These are phyloP conservation scores for Rhizopus delemar DNA, from an alignment of 371 early-diverging fungal species.

Conservation along the genomic window DNA sequence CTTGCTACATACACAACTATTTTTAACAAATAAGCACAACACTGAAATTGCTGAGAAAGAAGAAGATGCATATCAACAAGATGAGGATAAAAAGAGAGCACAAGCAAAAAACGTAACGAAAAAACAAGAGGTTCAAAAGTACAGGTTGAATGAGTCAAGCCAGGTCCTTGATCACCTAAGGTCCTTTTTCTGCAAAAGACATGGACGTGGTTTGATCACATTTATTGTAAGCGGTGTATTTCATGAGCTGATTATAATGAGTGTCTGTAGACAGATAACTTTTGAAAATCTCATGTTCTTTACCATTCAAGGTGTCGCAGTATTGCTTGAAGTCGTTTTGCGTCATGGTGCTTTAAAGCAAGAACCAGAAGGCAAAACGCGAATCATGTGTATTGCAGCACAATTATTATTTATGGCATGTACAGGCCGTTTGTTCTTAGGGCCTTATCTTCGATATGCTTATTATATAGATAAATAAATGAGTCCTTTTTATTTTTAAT, in stretches of 20 bases:
- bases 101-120: not conserved
- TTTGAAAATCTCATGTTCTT: slow-evolving; percentile 40
- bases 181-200: slow-evolving; percentile 9
- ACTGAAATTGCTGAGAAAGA: not conserved
- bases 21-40: not conserved
- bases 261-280: slow-evolving; percentile 34
- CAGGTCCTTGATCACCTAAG: not conserved
- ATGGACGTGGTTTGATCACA: slow-evolving; percentile 23
- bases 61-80: not conserved
- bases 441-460: slow-evolving; percentile 25
- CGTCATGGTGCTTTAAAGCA: slow-evolving; percentile 20
- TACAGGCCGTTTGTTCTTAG: slow-evolving; percentile 24
- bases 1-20: slow-evolving; percentile 29
- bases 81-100: not conserved
- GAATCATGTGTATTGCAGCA: slow-evolving; percentile 9
- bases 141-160: not conserved
- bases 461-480: too few relatives aligned
- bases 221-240: slow-evolving; percentile 41
- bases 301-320: slow-evolving; percentile 30
- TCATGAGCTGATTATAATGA: slow-evolving; percentile 43
- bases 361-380: slow-evolving; percentile 19
- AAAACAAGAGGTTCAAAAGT: not conserved
- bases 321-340: slow-evolving; percentile 24
- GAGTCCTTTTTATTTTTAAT: not conserved
- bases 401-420: slow-evolving; percentile 20